Conservation (phyloP, 2,329 filamentous ascomycete genomes). For the Juglanconis juglandina region DNA sequence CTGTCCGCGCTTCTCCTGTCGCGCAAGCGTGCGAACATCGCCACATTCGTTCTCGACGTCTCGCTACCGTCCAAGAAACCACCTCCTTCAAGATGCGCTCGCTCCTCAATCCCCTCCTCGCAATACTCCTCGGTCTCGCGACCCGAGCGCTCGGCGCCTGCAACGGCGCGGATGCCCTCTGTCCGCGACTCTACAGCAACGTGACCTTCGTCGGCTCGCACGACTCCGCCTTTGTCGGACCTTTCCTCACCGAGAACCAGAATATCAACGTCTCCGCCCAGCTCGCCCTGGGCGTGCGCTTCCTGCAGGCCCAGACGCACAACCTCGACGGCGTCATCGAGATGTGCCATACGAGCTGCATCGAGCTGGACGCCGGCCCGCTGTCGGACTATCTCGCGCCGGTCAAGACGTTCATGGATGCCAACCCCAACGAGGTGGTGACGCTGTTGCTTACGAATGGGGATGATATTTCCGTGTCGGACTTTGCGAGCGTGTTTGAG, state of each 20-base stretch:
- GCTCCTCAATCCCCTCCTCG: not conserved
- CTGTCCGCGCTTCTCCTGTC: not conserved
- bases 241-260: constrained; percentile 55
- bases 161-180: constrained; percentile 57
- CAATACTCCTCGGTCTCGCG: constrained; percentile 4
- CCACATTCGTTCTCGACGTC: not conserved
- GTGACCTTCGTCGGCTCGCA: constrained; percentile 63
- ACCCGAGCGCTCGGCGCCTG: constrained; percentile 34
- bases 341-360: constrained; percentile 64
- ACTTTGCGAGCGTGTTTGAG: constrained; percentile 53
- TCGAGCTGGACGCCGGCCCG: constrained; percentile 55
- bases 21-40: not conserved
- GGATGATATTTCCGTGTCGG: constrained; percentile 52
- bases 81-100: constrained; percentile 5
- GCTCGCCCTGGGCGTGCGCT: constrained; percentile 59
- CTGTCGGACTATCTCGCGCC: constrained; percentile 53
- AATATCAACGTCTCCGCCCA: constrained; percentile 55
- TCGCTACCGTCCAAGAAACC: not conserved
- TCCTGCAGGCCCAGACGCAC: constrained; percentile 63
- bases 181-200: constrained; percentile 55
- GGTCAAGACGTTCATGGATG: constrained; percentile 59
- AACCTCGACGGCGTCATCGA: constrained; percentile 47
- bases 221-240: constrained; percentile 62
- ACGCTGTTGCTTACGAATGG: constrained; percentile 62
- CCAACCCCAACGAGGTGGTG: constrained; percentile 58